A percentile compares a stretch with the other conserved stretches of the same genome.
These are phyloP conservation scores for Penicillium rolfsii DNA, from an alignment of 2,329 filamentous ascomycete genomes.

Conservation along the genomic window DNA sequence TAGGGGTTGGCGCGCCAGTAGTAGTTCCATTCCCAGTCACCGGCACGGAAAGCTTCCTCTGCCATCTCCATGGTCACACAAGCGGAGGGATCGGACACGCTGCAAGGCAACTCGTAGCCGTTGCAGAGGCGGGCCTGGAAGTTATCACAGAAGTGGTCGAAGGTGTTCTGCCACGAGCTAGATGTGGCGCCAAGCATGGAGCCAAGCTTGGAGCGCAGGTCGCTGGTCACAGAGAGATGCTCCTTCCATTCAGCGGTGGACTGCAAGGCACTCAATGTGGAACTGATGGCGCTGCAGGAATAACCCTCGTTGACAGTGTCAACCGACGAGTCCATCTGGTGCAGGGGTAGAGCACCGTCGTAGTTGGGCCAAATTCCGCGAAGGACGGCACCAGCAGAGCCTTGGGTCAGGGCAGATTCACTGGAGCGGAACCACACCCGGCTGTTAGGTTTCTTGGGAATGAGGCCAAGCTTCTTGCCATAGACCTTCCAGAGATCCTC, in stretches of 20 bases:
- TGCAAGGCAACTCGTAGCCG: slow-evolving; percentile 43
- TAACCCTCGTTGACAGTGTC: slow-evolving; percentile 45
- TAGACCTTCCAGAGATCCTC: slow-evolving; percentile 41
- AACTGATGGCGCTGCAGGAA: slow-evolving; percentile 34
- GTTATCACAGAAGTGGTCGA: slow-evolving; percentile 47
- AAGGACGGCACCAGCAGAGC: slow-evolving; percentile 43
- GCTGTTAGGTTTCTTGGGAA: slow-evolving; percentile 34
- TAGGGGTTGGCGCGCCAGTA: slow-evolving; percentile 43
- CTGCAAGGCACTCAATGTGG: slow-evolving; percentile 32
- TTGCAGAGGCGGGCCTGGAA: slow-evolving; percentile 48
- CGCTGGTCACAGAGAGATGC: slow-evolving; percentile 38
- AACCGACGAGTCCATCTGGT: slow-evolving; percentile 42
- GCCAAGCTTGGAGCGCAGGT: slow-evolving; percentile 35
- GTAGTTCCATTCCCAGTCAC: slow-evolving; percentile 50
- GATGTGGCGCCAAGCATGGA: slow-evolving; percentile 38
- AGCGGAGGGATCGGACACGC: slow-evolving; percentile 27
- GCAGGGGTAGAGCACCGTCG: slow-evolving; percentile 38
- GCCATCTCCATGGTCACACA: slow-evolving; percentile 42
- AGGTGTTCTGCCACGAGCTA: slow-evolving; percentile 39
- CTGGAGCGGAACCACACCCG: slow-evolving; percentile 45
- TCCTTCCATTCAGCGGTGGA: slow-evolving; percentile 40
- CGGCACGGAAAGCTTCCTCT: slow-evolving; percentile 44
- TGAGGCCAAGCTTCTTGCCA: slow-evolving; percentile 36
- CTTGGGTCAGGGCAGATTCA: slow-evolving; percentile 42
- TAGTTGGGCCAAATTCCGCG: slow-evolving; percentile 44